Conservation (phyloP, 78 protist species). For the Dictyostelium discoideum region DNA sequence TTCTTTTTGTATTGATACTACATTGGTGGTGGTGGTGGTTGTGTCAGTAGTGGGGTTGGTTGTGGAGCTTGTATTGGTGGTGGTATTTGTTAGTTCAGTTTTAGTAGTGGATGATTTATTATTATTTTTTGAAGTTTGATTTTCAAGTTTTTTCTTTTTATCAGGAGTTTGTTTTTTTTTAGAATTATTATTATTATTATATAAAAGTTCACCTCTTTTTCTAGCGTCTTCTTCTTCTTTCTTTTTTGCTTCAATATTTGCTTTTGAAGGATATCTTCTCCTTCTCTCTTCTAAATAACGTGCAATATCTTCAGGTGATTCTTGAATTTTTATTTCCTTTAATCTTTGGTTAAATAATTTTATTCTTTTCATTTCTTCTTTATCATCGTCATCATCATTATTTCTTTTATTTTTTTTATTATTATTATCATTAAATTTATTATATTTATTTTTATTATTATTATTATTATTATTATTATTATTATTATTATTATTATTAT, state of each 20-base stretch:
- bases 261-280: constrained; percentile 51
- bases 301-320: constrained; percentile 61
- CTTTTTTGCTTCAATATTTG: constrained; percentile 25
- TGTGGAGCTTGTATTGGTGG: background rate
- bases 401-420: background rate
- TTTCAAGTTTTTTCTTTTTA: background rate
- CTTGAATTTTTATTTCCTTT: constrained; percentile 52
- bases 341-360: constrained; percentile 65
- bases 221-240: constrained; percentile 5
- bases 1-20: background rate
- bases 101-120: background rate
- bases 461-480: constrained; percentile 19
- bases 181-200: background rate
- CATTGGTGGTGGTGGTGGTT: background rate
- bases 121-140: background rate
- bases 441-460: constrained; percentile 16
- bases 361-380: constrained; percentile 58
- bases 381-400: constrained; percentile 42
- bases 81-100: background rate
- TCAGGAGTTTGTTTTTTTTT: background rate
- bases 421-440: background rate
- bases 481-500: constrained; percentile 1
- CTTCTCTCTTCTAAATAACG: constrained; percentile 76
- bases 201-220: constrained; percentile 34
- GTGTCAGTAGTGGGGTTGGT: background rate